These are phyloP conservation scores for Tubosaeta sp. DNA, from an alignment of 768 basidiomycete genomes.

Conservation along the genomic window DNA sequence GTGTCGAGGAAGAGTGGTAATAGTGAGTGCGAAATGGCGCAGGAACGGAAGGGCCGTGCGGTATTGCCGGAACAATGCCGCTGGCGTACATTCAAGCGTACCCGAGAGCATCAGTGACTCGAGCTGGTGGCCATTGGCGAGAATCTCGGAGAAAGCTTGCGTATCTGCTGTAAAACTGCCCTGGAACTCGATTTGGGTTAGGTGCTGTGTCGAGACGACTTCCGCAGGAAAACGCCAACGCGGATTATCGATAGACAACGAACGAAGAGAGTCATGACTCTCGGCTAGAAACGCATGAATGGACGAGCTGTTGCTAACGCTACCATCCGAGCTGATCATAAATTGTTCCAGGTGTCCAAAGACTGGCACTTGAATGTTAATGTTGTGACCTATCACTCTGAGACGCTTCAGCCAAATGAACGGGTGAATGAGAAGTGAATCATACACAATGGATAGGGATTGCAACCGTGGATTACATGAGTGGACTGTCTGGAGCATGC, in stretches of 20 bases:
- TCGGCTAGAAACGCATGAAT: constrained; percentile 48
- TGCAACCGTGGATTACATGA: constrained; percentile 52
- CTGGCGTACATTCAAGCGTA: constrained; percentile 47
- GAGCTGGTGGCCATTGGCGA: constrained; percentile 57
- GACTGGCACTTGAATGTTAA: constrained; percentile 44
- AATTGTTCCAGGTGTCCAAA: constrained; percentile 59
- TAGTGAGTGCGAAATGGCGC: constrained; percentile 56
- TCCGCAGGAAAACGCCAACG: constrained; percentile 57
- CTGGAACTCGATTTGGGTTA: constrained; percentile 59
- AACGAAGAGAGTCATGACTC: constrained; percentile 50
- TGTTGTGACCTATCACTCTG: constrained; percentile 36
- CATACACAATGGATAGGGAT: constrained; percentile 54
- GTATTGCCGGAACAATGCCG: constrained; percentile 46
- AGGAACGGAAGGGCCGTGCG: constrained; percentile 55
- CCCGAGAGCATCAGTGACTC: constrained; percentile 56
- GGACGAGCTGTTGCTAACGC: constrained; percentile 27
- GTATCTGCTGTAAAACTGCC: constrained; percentile 50
- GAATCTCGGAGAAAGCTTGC: constrained; percentile 54
- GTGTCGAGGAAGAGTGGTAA: constrained; percentile 39
- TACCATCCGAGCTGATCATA: constrained; percentile 46
- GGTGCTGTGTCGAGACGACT: constrained; percentile 54
- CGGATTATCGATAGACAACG: constrained; percentile 49
- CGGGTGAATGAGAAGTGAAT: neutral
- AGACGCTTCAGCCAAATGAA: neutral
- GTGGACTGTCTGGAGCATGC: too few species aligned